These are phyloP conservation scores for Microbotryum violaceum DNA, from an alignment of 1,284 basidiomycete species.

Conservation along the genomic window DNA sequence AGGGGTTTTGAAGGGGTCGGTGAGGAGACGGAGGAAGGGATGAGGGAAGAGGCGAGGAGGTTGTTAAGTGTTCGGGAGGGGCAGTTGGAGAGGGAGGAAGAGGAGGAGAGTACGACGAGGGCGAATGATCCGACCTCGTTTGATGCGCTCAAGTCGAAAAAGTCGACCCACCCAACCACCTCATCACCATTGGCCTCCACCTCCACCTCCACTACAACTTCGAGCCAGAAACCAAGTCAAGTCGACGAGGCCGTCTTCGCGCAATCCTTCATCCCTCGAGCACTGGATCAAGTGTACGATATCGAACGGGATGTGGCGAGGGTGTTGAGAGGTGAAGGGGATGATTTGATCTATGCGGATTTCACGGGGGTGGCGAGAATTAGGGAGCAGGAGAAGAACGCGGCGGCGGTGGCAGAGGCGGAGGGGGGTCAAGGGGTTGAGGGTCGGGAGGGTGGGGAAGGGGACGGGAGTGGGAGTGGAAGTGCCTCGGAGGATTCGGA, in stretches of 20 bases:
- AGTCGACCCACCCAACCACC: conserved; percentile 42
- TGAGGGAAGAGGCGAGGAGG: conserved; percentile 24
- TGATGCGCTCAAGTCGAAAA: background rate
- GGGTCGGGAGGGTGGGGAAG: background rate
- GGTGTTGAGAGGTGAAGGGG: conserved; percentile 59
- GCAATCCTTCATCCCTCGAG: conserved; percentile 83
- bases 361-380: conserved; percentile 63
- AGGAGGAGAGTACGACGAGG: conserved; percentile 36
- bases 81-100: conserved; percentile 18
- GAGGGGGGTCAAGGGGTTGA: conserved; percentile 20
- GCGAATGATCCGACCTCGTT: conserved; percentile 31
- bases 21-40: conserved; percentile 36
- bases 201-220: background rate
- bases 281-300: conserved; percentile 81
- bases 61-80: conserved; percentile 13
- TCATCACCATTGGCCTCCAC: background rate
- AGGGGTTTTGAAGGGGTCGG: conserved; percentile 45
- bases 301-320: conserved; percentile 79
- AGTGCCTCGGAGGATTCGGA: conserved; percentile 3
- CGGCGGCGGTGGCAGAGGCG: conserved; percentile 15
- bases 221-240: conserved; percentile 41
- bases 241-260: conserved; percentile 77
- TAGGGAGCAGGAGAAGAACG: conserved; percentile 39
- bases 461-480: conserved; percentile 5
- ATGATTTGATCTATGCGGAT: conserved; percentile 72